Evolutionary conservation across 495 filamentous ascomycete species (phyloP).

Genomic region (Talaromyces borbonicus): DNA sequence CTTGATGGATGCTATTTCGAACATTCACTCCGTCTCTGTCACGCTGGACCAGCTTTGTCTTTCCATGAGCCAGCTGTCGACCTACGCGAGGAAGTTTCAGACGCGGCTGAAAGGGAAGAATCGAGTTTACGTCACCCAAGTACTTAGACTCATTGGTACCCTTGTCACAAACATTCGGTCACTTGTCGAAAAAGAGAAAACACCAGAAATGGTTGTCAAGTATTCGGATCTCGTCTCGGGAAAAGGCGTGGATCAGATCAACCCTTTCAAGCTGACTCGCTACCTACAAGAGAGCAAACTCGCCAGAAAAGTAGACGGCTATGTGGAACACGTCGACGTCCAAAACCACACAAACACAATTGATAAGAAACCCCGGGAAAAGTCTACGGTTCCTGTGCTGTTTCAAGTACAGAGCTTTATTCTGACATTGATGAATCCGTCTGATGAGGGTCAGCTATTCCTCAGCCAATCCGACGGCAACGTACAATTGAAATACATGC

Average conservation of each 20-base stretch:
- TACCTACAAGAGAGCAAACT: constrained; percentile 91
- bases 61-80: constrained; percentile 61
- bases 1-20: constrained; percentile 86
- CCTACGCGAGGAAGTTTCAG: constrained; percentile 80
- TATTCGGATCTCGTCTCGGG: constrained; percentile 61
- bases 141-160: constrained; percentile 69
- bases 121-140: constrained; percentile 80
- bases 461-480: constrained; percentile 49
- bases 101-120: constrained; percentile 89
- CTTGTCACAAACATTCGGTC: constrained; percentile 51
- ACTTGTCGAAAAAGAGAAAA: constrained; percentile 34
- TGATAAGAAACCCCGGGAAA: constrained; percentile 15
- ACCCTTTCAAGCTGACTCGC: constrained; percentile 74
- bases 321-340: constrained; percentile 52
- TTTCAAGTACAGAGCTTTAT: constrained; percentile 81
- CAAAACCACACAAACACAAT: constrained; percentile 9
- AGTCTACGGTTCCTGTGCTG: constrained; percentile 56
- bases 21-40: constrained; percentile 74
- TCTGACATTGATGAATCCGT: constrained; percentile 74
- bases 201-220: constrained; percentile 53
- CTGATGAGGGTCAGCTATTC: constrained; percentile 80
- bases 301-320: constrained; percentile 89
- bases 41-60: constrained; percentile 60
- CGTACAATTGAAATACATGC: constrained; percentile 68
- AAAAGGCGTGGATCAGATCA: constrained; percentile 91